Evolutionary conservation across 139 green algal species (phyloP), one percentile per base, ranked within the genome.

Genomic region (Closterium sp.): DNA sequence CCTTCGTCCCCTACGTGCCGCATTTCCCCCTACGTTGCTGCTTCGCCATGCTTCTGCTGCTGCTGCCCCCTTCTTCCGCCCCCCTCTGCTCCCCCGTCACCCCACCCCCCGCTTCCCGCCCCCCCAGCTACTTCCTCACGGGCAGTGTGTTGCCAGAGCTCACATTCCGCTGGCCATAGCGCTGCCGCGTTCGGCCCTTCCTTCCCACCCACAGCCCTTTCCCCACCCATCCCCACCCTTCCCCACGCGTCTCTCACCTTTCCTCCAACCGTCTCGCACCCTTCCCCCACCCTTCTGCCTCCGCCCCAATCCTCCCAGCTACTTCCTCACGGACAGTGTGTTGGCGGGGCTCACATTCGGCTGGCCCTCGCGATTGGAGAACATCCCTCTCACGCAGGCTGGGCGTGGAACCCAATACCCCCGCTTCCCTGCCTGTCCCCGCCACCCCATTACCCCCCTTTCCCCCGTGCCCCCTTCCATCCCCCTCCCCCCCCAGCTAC

Each of bases 51-150:
- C 34, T 42, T 42, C 34, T 42, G 6, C 34, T 42, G 34, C n/a
- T n/a, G 34, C 34, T 42, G 34, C 86, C 86, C 17, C 31, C 86
- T 22, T 89, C 86, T 45, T 2, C 17, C 50, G 13, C 31, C 31
- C 17, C 86, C 11, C 31, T 50, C 31, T 89, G 31, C 21, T 50
- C 30, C 86, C 17, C 31, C 17, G 13, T 50, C 31, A 21, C 9
- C 34, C 34, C 34, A 7, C 50, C 50, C 17, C 50, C 50, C 50
- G 9, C 50, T 70, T 42, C 34, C 34, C 34, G 6, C 34, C 50
- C 50, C 50, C 17, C 50, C 50, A 93, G 88, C 29, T 93, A 94
- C 88, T 93, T 94, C 31, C 89, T 94, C 19, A 85, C 73, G 7
- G 31, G 50, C 31, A 88, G 88, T 9, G 73, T 94, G 9, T 9